Evolutionary conservation across 176 grass and related monocot species (phyloP).

Genomic region (Ampelocalamus luodianensis): DNA sequence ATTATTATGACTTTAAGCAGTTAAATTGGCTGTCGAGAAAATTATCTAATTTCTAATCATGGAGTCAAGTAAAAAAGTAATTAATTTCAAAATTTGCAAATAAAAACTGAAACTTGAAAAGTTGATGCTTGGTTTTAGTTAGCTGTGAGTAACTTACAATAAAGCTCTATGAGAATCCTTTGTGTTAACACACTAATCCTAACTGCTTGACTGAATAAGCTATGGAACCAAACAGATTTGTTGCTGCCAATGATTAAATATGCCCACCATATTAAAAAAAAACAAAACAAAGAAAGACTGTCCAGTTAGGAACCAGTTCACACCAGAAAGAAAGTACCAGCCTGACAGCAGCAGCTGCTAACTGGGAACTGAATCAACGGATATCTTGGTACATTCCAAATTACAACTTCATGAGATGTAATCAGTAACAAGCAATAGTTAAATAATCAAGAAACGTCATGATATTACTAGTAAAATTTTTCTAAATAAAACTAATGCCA

Average conservation of each 20-base stretch:
- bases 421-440: neutral
- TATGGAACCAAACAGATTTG: constrained; percentile 8
- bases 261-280: neutral
- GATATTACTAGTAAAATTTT: neutral
- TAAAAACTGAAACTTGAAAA: constrained; percentile 18
- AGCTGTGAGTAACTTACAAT: neutral
- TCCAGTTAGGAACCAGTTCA: neutral
- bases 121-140: constrained; percentile 4
- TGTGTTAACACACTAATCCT: neutral
- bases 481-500: neutral
- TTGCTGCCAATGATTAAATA: constrained; percentile 7
- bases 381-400: neutral
- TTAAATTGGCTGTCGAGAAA: neutral
- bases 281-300: neutral
- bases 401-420: neutral
- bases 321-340: constrained; percentile 14
- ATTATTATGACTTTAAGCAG: neutral
- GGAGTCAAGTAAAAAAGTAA: constrained; percentile 2
- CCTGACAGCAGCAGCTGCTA: constrained; percentile 6
- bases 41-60: neutral
- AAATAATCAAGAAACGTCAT: constrained; percentile 2
- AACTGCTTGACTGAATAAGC: constrained; percentile 25
- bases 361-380: neutral
- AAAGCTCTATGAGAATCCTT: neutral
- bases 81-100: neutral